phyloP scores from a whole-genome alignment of 2,329 filamentous ascomycete genomes.

The Pseudocercospora macadamiae region DNA sequence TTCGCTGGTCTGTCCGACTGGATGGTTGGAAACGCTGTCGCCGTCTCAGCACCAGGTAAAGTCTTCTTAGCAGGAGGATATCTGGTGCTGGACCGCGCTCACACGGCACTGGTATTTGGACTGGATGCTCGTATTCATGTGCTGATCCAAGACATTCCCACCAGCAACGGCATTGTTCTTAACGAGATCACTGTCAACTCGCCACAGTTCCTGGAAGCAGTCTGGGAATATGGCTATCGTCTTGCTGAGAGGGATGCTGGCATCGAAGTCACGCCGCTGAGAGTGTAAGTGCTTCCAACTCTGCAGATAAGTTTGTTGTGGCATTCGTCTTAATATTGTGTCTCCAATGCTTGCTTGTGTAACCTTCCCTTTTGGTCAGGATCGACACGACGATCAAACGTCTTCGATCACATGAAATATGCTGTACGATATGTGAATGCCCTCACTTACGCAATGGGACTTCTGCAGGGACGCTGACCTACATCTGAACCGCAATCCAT shows the following conservation, averaged over 20 bases:
- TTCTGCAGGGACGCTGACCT: slow-evolving; percentile 40
- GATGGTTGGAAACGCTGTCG: slow-evolving; percentile 30
- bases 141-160: slow-evolving; percentile 58
- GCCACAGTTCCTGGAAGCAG: slow-evolving; percentile 84
- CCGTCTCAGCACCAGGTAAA: slow-evolving; percentile 90
- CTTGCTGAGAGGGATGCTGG: slow-evolving; percentile 73
- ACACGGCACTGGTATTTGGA: slow-evolving; percentile 73
- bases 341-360: background rate
- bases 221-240: slow-evolving; percentile 85
- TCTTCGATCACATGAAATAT: background rate
- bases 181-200: slow-evolving; percentile 82
- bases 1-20: slow-evolving; percentile 18
- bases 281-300: slow-evolving; percentile 63
- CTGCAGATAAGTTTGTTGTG: background rate
- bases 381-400: slow-evolving; percentile 1
- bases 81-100: slow-evolving; percentile 83
- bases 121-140: slow-evolving; percentile 67
- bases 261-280: slow-evolving; percentile 77
- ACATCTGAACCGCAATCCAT: slow-evolving; percentile 68
- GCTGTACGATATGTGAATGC: slow-evolving; percentile 7
- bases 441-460: slow-evolving; percentile 26
- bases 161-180: slow-evolving; percentile 63
- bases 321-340: background rate
- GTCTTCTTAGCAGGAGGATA: slow-evolving; percentile 94
- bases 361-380: slow-evolving; percentile 1